Evolutionary conservation across 148 eudicot genomes (phyloP).

Genomic region (Dysphania ambrosioides): DNA sequence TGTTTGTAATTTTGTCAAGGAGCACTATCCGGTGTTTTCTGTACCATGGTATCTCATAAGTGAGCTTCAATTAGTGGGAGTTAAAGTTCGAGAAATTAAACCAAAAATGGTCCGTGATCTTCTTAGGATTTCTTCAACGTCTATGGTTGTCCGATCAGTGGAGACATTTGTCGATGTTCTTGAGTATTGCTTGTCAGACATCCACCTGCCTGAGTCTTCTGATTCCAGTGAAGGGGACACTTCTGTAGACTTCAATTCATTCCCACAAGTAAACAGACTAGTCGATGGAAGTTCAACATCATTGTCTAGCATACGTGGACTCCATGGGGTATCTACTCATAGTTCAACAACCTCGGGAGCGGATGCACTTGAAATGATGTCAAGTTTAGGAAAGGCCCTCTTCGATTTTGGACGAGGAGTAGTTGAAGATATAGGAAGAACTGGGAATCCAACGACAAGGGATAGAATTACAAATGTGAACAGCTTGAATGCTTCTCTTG

Average conservation of each 20-base stretch:
- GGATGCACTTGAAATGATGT: conserved; percentile 87
- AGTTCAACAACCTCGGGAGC: conserved; percentile 64
- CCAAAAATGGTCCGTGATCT: conserved; percentile 98
- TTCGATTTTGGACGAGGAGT: conserved; percentile 95
- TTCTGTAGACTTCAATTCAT: conserved; percentile 33
- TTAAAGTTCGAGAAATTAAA: conserved; percentile 81
- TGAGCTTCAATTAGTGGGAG: conserved; percentile 83
- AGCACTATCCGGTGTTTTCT: conserved; percentile 97
- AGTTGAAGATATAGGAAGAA: conserved; percentile 88
- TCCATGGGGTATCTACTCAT: conserved; percentile 46
- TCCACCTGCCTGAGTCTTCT: conserved; percentile 44
- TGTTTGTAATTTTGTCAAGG: conserved; percentile 94
- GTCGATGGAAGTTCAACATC: conserved; percentile 42
- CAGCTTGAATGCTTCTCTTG: conserved; percentile 32
- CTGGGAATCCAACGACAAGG: conserved; percentile 62
- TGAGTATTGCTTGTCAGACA: conserved; percentile 93
- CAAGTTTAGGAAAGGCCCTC: conserved; percentile 80
- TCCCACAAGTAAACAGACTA: conserved; percentile 26
- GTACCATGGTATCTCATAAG: conserved; percentile 96
- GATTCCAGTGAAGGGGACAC: conserved; percentile 27
- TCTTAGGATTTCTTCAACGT: conserved; percentile 72
- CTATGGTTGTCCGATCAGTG: conserved; percentile 58
- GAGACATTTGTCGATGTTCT: conserved; percentile 87
- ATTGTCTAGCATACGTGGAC: conserved; percentile 46
- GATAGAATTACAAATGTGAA: conserved; percentile 32